A percentile compares a stretch with the other conserved stretches of the same genome.
phyloP scores from a whole-genome alignment of 805 yeast genomes.

The Helenozyma baotianmanensis region DNA sequence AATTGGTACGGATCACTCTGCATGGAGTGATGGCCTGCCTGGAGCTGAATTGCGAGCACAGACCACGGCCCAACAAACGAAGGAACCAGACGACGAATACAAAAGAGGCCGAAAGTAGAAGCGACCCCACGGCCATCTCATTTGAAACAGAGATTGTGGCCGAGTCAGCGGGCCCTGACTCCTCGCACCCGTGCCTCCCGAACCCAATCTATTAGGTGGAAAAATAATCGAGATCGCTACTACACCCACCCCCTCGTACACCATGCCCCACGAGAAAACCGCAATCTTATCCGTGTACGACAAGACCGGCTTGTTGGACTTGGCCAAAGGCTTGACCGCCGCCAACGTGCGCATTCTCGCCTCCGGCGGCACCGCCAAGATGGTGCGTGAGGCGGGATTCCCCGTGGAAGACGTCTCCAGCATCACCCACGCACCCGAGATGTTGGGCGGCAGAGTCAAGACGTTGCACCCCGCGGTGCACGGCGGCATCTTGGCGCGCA shows the following conservation, averaged over 20 bases:
- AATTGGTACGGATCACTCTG: too few species aligned
- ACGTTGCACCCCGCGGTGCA: conserved; percentile 98
- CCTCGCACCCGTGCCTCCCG: background rate
- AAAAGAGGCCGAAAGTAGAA: too few species aligned
- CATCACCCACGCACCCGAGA: conserved; percentile 97
- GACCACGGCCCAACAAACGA: too few species aligned
- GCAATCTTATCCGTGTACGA: conserved; percentile 97
- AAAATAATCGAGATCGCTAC: background rate
- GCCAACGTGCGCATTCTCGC: conserved; percentile 90
- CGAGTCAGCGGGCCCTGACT: too few species aligned
- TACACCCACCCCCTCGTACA: background rate
- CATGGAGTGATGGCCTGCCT: too few species aligned
- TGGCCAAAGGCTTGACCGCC: conserved; percentile 90
- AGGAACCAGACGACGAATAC: too few species aligned
- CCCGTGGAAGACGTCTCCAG: conserved; percentile 94
- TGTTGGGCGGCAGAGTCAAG: conserved; percentile 98
- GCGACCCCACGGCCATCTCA: too few species aligned
- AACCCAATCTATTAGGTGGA: background rate
- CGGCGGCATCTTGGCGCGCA: conserved; percentile 94
- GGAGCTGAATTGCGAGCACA: too few species aligned
- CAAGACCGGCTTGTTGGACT: conserved; percentile 92
- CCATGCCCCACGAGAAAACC: conserved; percentile 56
- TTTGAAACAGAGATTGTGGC: too few species aligned
- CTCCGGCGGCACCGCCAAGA: conserved; percentile 94
- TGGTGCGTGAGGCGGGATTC: conserved; percentile 96